Evolutionary conservation across 805 yeast species (phyloP).

Genomic region (Starmerella lactis-condensi): DNA sequence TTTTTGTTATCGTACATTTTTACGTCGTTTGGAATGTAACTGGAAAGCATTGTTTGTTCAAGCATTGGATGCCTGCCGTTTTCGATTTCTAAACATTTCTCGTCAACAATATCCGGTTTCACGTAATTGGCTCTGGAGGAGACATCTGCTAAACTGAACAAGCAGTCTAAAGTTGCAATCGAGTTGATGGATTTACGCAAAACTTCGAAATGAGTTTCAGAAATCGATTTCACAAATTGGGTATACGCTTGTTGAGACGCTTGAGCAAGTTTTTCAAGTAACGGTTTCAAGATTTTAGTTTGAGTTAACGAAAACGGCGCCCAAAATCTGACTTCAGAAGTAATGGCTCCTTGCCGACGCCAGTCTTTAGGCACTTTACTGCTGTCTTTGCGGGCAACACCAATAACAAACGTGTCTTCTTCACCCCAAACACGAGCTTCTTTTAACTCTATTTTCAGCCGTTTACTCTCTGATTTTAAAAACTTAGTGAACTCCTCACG

Average conservation of each 20-base stretch:
- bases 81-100: constrained; percentile 31
- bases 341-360: constrained; percentile 59
- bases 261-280: constrained; percentile 34
- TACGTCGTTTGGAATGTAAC: constrained; percentile 52
- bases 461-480: constrained; percentile 28
- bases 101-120: constrained; percentile 33
- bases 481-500: constrained; percentile 36
- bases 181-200: constrained; percentile 30
- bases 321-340: constrained; percentile 48
- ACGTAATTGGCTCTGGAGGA: constrained; percentile 31
- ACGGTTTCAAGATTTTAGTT: constrained; percentile 38
- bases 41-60: constrained; percentile 28
- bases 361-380: constrained; percentile 52
- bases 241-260: constrained; percentile 33
- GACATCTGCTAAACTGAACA: constrained; percentile 46
- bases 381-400: constrained; percentile 43
- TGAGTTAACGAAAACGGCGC: constrained; percentile 39
- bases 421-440: constrained; percentile 43
- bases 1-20: constrained; percentile 29
- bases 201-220: constrained; percentile 21
- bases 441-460: constrained; percentile 39
- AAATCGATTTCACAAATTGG: constrained; percentile 25
- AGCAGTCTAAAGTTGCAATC: constrained; percentile 44
- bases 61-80: constrained; percentile 53
- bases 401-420: constrained; percentile 44